These are phyloP conservation scores for Evernia prunastri DNA, from an alignment of 495 filamentous ascomycete species.

Conservation along the genomic window DNA sequence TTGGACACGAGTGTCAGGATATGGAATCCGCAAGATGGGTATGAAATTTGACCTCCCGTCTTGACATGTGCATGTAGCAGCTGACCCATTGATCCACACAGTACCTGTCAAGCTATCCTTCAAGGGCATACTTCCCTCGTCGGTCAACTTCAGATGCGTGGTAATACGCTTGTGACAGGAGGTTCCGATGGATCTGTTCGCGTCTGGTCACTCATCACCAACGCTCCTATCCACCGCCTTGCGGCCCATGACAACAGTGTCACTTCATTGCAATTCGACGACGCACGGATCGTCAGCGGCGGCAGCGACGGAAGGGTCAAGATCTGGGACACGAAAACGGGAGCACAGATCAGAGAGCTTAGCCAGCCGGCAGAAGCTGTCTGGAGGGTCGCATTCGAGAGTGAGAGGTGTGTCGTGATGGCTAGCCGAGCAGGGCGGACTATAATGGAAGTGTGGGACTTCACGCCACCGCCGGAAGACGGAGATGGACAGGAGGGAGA, in stretches of 20 bases:
- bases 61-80: not conserved
- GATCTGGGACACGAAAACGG: constrained; percentile 91
- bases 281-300: constrained; percentile 86
- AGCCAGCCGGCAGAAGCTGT: constrained; percentile 86
- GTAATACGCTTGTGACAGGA: constrained; percentile 89
- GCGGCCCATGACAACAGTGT: constrained; percentile 99
- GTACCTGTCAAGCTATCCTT: constrained; percentile 80
- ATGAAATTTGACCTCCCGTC: constrained; percentile 29
- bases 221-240: constrained; percentile 83
- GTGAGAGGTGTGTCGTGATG: constrained; percentile 96
- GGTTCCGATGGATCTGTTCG: constrained; percentile 93
- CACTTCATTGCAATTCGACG: constrained; percentile 94
- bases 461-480: constrained; percentile 31
- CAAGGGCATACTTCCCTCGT: constrained; percentile 96
- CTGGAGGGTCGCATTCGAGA: constrained; percentile 96
- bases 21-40: constrained; percentile 91
- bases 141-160: constrained; percentile 93
- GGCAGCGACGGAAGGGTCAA: constrained; percentile 95
- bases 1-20: constrained; percentile 94
- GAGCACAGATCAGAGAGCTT: constrained; percentile 83
- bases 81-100: constrained; percentile 26
- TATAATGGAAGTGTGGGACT: constrained; percentile 80
- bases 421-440: constrained; percentile 74
- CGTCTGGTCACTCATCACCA: constrained; percentile 87
- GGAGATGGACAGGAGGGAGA: constrained; percentile 15